These are phyloP conservation scores for Cryptosporidium sp. DNA, from an alignment of 169 alveolate genomes.

Conservation along the genomic window DNA sequence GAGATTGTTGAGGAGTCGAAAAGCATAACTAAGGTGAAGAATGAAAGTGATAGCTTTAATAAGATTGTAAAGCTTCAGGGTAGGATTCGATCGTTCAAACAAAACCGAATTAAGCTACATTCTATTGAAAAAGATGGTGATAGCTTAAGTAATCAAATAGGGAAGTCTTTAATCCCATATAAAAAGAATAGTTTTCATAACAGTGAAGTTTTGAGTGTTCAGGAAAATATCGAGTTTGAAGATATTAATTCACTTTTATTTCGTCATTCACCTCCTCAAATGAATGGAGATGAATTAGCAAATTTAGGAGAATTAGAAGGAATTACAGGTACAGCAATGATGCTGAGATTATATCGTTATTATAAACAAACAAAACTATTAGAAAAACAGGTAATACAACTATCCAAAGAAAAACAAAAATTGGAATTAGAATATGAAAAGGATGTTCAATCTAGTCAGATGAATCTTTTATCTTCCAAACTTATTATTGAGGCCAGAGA, in stretches of 20 bases:
- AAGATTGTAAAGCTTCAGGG: conserved; percentile 65
- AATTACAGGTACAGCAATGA: conserved; percentile 53
- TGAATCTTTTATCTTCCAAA: conserved; percentile 44
- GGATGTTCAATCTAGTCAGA: conserved; percentile 48
- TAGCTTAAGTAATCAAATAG: background rate
- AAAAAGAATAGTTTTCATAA: background rate
- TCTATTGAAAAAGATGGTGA: conserved; percentile 5
- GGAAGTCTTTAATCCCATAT: background rate
- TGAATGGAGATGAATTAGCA: conserved; percentile 8
- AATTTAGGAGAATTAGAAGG: conserved; percentile 15
- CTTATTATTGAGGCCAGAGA: conserved; percentile 63
- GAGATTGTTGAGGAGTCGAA: conserved; percentile 15
- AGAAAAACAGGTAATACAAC: conserved; percentile 54
- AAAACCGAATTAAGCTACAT: conserved; percentile 16
- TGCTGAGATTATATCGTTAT: conserved; percentile 67
- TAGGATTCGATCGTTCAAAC: conserved; percentile 33
- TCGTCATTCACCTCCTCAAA: conserved; percentile 27
- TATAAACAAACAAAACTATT: conserved; percentile 34
- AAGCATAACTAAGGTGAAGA: conserved; percentile 10
- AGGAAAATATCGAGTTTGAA: conserved; percentile 31
- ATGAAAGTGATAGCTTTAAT: conserved; percentile 23
- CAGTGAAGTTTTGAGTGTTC: background rate
- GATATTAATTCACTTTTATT: conserved; percentile 1
- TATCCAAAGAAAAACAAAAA: conserved; percentile 61
- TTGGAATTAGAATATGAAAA: conserved; percentile 65